A percentile compares a stretch with the other conserved stretches of the same genome.
phyloP scores from a whole-genome alignment of 1,284 basidiomycete species.

The Heterobasidion irregulare region DNA sequence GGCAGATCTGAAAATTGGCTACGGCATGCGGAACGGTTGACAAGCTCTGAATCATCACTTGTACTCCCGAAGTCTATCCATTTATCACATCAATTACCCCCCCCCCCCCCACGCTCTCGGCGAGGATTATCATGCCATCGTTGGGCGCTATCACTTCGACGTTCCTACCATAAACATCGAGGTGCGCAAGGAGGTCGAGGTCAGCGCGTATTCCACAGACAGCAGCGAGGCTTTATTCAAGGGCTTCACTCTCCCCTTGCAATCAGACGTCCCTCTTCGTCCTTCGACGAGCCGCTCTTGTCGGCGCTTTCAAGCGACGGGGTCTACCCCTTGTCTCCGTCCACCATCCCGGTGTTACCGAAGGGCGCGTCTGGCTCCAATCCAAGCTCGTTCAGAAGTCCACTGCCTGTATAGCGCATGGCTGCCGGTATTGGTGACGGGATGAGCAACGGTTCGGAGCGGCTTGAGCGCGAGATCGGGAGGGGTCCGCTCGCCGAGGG shows the following conservation, averaged over 20 bases:
- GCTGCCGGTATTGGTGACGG: conserved; percentile 44
- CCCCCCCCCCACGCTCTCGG: conserved; percentile 65
- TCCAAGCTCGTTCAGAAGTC: conserved; percentile 33
- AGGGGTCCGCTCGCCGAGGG: conserved; percentile 33
- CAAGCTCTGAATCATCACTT: conserved; percentile 45
- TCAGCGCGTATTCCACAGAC: conserved; percentile 36
- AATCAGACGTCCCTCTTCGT: conserved; percentile 32
- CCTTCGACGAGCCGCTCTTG: conserved; percentile 73
- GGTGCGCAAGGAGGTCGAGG: conserved; percentile 65
- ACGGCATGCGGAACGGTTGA: conserved; percentile 74
- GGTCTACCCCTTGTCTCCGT: conserved; percentile 25
- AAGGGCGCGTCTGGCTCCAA: conserved; percentile 48
- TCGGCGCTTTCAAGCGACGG: conserved; percentile 67
- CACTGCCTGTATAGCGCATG: conserved; percentile 50
- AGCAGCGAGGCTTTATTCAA: conserved; percentile 47
- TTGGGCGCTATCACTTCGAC: conserved; percentile 60
- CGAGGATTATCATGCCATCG: conserved; percentile 73
- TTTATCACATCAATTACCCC: conserved; percentile 74
- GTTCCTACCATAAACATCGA: conserved; percentile 54
- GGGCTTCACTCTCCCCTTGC: conserved; percentile 31
- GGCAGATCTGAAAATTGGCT: conserved; percentile 39
- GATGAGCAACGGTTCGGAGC: conserved; percentile 45
- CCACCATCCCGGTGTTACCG: conserved; percentile 68
- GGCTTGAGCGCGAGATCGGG: conserved; percentile 45
- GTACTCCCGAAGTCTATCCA: conserved; percentile 71